These are phyloP conservation scores for Luzula sylvatica DNA, from an alignment of 176 grass and related monocot genomes.

Conservation along the genomic window DNA sequence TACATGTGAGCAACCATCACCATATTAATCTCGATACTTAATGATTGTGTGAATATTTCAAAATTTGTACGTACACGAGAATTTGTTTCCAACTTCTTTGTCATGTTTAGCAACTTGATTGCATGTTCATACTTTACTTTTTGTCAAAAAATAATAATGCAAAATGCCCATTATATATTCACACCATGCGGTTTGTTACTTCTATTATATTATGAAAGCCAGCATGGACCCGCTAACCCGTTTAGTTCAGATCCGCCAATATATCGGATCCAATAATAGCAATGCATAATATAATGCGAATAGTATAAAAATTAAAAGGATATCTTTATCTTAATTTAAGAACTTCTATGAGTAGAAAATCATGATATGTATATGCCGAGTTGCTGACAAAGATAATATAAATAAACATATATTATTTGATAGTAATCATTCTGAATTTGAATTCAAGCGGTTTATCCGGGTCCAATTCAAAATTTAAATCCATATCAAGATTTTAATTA, in stretches of 20 bases:
- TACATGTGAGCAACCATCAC: too few relatives aligned
- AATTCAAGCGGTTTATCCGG: neutral
- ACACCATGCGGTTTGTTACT: neutral
- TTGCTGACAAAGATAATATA: too few relatives aligned
- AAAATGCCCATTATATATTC: neutral
- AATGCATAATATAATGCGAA: too few relatives aligned
- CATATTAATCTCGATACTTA: too few relatives aligned
- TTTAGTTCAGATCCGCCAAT: neutral
- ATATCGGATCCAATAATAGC: neutral
- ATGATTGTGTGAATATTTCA: too few relatives aligned
- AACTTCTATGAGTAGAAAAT: too few relatives aligned
- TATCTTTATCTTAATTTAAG: too few relatives aligned
- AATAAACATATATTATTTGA: too few relatives aligned
- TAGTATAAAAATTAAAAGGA: too few relatives aligned
- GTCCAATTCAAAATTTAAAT: neutral
- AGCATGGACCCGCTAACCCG: neutral
- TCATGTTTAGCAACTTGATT: constrained; percentile 12
- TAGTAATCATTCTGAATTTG: neutral
- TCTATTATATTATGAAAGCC: neutral
- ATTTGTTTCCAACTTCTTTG: too few relatives aligned
- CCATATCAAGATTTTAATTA: neutral
- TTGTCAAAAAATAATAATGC: neutral
- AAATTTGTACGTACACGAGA: too few relatives aligned
- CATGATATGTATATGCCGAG: too few relatives aligned
- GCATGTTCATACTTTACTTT: constrained; percentile 4